Conservation (phyloP, 1,284 basidiomycete species). For the Xerocomus minutiporus region DNA sequence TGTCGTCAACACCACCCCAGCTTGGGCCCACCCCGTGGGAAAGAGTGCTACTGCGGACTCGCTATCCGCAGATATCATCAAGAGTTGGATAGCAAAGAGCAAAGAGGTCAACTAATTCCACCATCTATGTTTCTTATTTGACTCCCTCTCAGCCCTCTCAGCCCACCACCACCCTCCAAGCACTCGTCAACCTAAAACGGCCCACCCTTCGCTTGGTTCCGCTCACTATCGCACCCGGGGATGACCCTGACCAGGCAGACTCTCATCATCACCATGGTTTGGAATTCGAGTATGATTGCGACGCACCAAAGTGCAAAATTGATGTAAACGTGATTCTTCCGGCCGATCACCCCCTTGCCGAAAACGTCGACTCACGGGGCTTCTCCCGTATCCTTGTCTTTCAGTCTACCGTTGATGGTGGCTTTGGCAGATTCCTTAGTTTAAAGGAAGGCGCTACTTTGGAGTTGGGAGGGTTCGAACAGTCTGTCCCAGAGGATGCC, state of each 20-base stretch:
- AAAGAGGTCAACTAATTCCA: conserved; percentile 58
- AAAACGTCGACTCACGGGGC: conserved; percentile 37
- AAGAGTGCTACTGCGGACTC: conserved; percentile 29
- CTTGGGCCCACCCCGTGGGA: conserved; percentile 40
- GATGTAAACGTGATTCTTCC: conserved; percentile 69
- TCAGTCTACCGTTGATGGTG: conserved; percentile 71
- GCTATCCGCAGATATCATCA: conserved; percentile 48
- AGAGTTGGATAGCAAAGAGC: conserved; percentile 77
- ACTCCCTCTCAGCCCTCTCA: conserved; percentile 53
- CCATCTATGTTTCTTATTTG: not conserved
- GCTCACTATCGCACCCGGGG: conserved; percentile 45
- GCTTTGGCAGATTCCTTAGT: conserved; percentile 70
- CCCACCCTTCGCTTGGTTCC: conserved; percentile 73
- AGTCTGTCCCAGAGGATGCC: conserved; percentile 10
- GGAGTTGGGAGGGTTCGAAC: conserved; percentile 66
- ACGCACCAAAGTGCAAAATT: conserved; percentile 76
- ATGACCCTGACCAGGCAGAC: conserved; percentile 41
- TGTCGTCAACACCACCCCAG: conserved; percentile 41
- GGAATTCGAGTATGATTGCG: conserved; percentile 87
- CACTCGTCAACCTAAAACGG: conserved; percentile 86
- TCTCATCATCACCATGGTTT: conserved; percentile 63
- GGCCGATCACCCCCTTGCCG: conserved; percentile 50
- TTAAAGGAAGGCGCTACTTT: conserved; percentile 71
- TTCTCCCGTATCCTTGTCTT: conserved; percentile 61
- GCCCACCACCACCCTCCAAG: conserved; percentile 85